phyloP scores from a whole-genome alignment of 208 protist genomes.

The Crithidia acanthocephali region DNA sequence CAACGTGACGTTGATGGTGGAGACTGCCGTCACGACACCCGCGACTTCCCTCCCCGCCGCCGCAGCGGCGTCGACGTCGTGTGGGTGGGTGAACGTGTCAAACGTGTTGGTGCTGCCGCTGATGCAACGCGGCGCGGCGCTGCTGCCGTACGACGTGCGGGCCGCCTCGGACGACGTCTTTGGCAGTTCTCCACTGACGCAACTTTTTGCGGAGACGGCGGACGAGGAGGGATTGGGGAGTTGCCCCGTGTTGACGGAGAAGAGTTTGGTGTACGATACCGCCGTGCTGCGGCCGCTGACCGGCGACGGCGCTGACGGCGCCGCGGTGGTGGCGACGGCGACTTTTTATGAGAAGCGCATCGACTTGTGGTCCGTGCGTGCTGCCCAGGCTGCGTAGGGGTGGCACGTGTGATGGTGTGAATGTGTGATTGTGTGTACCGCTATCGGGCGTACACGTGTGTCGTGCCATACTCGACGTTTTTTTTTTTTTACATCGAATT shows the following conservation, averaged over 20 bases:
- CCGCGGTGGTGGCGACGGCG: constrained; percentile 49
- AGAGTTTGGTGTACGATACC: constrained; percentile 79
- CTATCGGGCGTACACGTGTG: no score
- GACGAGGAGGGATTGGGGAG: constrained; percentile 1
- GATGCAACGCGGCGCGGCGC: constrained; percentile 86
- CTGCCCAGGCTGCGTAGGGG: neutral
- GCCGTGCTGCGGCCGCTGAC: constrained; percentile 41
- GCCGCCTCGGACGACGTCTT: constrained; percentile 45
- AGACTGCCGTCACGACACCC: neutral
- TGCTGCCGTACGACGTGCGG: constrained; percentile 62
- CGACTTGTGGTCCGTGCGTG: constrained; percentile 55
- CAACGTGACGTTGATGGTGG: constrained; percentile 13
- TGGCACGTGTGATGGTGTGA: neutral
- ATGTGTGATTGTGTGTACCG: no score
- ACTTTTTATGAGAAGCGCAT: constrained; percentile 85
- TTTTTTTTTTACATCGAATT: no score
- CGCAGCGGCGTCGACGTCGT: neutral
- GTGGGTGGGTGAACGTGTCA: constrained; percentile 44
- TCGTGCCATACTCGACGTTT: no score
- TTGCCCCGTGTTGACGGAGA: constrained; percentile 24
- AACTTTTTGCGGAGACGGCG: constrained; percentile 20
- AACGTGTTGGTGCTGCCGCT: constrained; percentile 75
- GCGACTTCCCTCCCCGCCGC: neutral
- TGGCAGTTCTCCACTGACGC: constrained; percentile 23
- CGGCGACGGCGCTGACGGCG: neutral